phyloP scores from a whole-genome alignment of 805 yeast species.

The Yarrowia sp. region DNA sequence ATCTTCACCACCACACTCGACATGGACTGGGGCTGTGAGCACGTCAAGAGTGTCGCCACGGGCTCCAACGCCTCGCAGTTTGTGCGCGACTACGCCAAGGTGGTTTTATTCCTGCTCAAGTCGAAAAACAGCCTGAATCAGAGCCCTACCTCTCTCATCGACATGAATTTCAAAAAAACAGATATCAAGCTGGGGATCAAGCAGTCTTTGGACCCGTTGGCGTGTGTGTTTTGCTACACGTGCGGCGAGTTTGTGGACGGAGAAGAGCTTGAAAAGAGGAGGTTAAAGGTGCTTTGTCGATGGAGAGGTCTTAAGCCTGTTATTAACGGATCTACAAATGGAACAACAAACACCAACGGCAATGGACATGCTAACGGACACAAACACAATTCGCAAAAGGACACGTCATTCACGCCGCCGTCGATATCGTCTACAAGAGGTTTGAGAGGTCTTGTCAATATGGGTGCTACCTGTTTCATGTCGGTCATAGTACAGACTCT shows the following conservation, averaged over 20 bases:
- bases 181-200: conserved; percentile 4
- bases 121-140: background rate
- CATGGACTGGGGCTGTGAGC: conserved; percentile 27
- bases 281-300: conserved; percentile 7
- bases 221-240: conserved; percentile 63
- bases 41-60: conserved; percentile 6
- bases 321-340: background rate
- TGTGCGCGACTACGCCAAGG: conserved; percentile 19
- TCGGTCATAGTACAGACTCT: conserved; percentile 86
- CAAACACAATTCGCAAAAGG: background rate
- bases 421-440: conserved; percentile 57
- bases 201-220: conserved; percentile 23
- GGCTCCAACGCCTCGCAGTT: conserved; percentile 17
- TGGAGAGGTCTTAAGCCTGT: background rate
- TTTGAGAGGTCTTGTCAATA: conserved; percentile 79
- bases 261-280: conserved; percentile 47
- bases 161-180: conserved; percentile 9
- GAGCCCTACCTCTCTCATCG: background rate
- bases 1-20: background rate
- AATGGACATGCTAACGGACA: background rate
- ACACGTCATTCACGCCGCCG: background rate
- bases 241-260: conserved; percentile 74
- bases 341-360: background rate
- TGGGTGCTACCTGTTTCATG: conserved; percentile 98
- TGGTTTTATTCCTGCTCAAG: conserved; percentile 14